A percentile compares a stretch with the other conserved stretches of the same genome.
phyloP scores from a whole-genome alignment of 2,329 filamentous ascomycete species.

The Fusarium caatingaense region DNA sequence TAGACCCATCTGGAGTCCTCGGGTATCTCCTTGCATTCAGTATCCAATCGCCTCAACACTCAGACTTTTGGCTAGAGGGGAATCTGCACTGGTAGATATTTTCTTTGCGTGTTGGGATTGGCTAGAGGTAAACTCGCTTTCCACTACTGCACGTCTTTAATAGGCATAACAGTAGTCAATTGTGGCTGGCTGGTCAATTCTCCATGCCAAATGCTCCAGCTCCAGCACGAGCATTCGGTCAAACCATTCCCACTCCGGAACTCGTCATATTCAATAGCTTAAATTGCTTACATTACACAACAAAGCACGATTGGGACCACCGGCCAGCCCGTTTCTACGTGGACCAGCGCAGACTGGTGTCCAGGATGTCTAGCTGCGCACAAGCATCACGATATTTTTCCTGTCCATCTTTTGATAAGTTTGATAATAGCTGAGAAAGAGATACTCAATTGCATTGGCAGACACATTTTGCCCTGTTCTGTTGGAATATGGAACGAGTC shows the following conservation, averaged over 20 bases:
- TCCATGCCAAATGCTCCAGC: conserved; percentile 17
- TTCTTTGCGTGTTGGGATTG: conserved; percentile 2
- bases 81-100: background rate
- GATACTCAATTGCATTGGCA: background rate
- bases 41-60: background rate
- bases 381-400: too few species aligned
- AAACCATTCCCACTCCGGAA: conserved; percentile 36
- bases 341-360: background rate
- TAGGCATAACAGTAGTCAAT: conserved; percentile 17
- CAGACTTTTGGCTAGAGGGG: conserved; percentile 6
- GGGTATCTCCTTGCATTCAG: conserved; percentile 6
- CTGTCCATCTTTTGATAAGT: background rate
- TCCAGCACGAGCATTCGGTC: background rate
- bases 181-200: conserved; percentile 33
- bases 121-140: conserved; percentile 2
- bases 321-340: background rate
- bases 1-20: conserved; percentile 5
- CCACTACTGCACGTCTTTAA: conserved; percentile 9
- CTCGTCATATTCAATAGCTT: conserved; percentile 1
- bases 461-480: background rate
- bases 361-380: background rate
- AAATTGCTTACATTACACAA: background rate
- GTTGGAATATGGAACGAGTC: background rate
- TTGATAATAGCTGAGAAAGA: background rate
- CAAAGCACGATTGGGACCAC: background rate